phyloP scores from a whole-genome alignment of 768 basidiomycete genomes.

The Hygrophorus pudorinus region DNA sequence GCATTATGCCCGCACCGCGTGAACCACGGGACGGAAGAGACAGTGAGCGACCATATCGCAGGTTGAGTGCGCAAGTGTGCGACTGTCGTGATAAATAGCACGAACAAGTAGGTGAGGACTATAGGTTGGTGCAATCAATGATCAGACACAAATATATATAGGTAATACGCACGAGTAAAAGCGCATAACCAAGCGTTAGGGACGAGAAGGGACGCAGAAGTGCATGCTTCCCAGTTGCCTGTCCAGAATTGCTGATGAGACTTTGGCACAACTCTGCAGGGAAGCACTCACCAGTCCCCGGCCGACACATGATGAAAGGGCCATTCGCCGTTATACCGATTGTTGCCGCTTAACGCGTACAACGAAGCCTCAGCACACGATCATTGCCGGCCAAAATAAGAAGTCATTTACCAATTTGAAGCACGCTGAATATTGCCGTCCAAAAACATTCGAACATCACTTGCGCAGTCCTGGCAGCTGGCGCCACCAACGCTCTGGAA shows the following conservation, averaged over 20 bases:
- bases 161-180: slow-evolving; percentile 30
- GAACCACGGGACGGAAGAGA: slow-evolving; percentile 56
- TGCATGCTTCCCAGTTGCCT: slow-evolving; percentile 31
- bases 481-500: slow-evolving; percentile 25
- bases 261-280: not conserved
- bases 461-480: slow-evolving; percentile 27
- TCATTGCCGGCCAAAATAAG: not conserved
- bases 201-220: slow-evolving; percentile 37
- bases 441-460: slow-evolving; percentile 48
- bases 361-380: not conserved
- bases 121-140: slow-evolving; percentile 13
- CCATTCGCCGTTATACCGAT: slow-evolving; percentile 37
- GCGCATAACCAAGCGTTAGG: slow-evolving; percentile 39
- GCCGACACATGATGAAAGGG: slow-evolving; percentile 11
- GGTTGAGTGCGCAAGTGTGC: slow-evolving; percentile 33
- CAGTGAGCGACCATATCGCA: slow-evolving; percentile 41
- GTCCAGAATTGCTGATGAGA: slow-evolving; percentile 6
- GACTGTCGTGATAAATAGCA: slow-evolving; percentile 35
- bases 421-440: slow-evolving; percentile 35
- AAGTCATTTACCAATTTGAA: slow-evolving; percentile 38
- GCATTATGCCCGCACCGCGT: slow-evolving; percentile 1
- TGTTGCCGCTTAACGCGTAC: slow-evolving; percentile 30
- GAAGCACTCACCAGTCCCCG: slow-evolving; percentile 18
- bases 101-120: slow-evolving; percentile 49
- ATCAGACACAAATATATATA: not conserved